Conservation (phyloP, 495 filamentous ascomycete genomes). For the Talaromyces trachyspermus region DNA sequence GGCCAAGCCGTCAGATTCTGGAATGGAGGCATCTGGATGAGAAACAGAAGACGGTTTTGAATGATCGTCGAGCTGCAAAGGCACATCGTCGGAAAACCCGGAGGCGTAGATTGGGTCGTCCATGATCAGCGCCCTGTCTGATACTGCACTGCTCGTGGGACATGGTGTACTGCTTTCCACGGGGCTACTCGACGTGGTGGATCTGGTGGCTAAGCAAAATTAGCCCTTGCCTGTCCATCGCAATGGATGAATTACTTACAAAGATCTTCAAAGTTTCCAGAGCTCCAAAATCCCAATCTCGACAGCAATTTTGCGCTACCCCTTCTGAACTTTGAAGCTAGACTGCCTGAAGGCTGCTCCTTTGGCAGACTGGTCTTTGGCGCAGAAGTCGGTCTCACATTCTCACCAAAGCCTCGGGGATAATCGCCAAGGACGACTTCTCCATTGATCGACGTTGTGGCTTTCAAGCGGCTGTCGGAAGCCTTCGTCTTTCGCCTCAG, state of each 20-base stretch:
- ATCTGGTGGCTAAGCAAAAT: not conserved
- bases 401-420: not conserved
- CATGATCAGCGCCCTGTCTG: not conserved
- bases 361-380: not conserved
- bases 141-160: no score
- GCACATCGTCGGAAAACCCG: not conserved
- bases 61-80: not conserved
- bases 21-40: not conserved
- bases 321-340: constrained; percentile 15
- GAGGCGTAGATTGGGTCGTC: not conserved
- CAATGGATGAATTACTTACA: not conserved
- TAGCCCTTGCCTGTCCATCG: not conserved
- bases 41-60: not conserved
- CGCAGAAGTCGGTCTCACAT: not conserved
- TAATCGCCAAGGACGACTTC: not conserved
- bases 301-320: constrained; percentile 34
- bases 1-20: not conserved
- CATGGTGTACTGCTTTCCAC: not conserved
- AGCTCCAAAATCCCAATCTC: constrained; percentile 23
- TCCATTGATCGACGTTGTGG: not conserved
- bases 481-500: not conserved
- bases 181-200: not conserved
- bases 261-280: constrained; percentile 14
- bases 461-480: not conserved
- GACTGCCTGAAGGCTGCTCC: not conserved